Evolutionary conservation across 23 red algal genomes (phyloP).

Genomic region (Gracilariopsis chorda): DNA sequence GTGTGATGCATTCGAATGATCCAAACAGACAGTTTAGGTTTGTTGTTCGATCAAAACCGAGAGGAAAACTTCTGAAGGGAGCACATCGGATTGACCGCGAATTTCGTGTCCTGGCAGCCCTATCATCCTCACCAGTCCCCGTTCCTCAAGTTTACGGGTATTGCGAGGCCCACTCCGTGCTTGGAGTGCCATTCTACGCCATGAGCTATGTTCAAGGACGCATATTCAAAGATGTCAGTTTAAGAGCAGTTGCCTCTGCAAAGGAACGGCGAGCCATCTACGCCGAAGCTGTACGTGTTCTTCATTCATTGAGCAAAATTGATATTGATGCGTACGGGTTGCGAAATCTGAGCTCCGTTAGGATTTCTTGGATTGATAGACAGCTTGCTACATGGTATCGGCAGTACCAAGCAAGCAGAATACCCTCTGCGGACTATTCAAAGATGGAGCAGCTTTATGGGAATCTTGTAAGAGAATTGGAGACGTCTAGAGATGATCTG

Average conservation of each 20-base stretch:
- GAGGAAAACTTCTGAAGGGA: slow-evolving; percentile 59
- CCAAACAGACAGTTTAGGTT: slow-evolving; percentile 15
- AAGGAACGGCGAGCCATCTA: slow-evolving; percentile 50
- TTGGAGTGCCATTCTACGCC: slow-evolving; percentile 74
- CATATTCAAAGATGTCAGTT: slow-evolving; percentile 65
- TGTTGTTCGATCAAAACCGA: slow-evolving; percentile 73
- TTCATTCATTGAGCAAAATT: slow-evolving; percentile 45
- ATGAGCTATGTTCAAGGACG: slow-evolving; percentile 89
- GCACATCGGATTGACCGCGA: slow-evolving; percentile 91
- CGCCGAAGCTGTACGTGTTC: slow-evolving; percentile 41
- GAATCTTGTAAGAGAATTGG: background rate
- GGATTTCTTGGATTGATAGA: slow-evolving; percentile 54
- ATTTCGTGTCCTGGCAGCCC: slow-evolving; percentile 46
- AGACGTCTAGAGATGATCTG: background rate
- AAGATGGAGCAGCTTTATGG: slow-evolving; percentile 50
- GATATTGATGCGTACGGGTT: slow-evolving; percentile 40
- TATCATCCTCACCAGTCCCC: slow-evolving; percentile 64
- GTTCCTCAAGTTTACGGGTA: slow-evolving; percentile 75
- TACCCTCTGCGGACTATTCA: slow-evolving; percentile 24
- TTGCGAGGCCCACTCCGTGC: slow-evolving; percentile 56
- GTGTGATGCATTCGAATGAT: background rate
- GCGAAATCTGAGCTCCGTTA: background rate
- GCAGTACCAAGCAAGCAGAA: slow-evolving; percentile 36
- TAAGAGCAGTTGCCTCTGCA: slow-evolving; percentile 17
- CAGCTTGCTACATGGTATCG: slow-evolving; percentile 74